Evolutionary conservation across 768 basidiomycete species (phyloP).

Genomic region (Mycena leptocephala): DNA sequence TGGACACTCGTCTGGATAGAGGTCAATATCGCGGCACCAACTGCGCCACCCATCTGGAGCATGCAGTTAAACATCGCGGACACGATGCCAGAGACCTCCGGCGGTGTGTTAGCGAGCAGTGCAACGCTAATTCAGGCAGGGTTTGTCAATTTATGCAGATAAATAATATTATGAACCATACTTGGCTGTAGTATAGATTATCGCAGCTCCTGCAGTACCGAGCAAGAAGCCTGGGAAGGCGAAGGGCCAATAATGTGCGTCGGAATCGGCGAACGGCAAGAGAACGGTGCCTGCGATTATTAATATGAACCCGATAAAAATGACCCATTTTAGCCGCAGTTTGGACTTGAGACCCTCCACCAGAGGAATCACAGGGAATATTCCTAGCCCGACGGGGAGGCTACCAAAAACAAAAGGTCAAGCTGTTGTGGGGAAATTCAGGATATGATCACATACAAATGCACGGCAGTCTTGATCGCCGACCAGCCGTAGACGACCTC

Average conservation of each 20-base stretch:
- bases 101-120: too few relatives aligned
- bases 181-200: too few relatives aligned
- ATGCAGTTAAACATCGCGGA: too few relatives aligned
- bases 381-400: background rate
- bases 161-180: too few relatives aligned
- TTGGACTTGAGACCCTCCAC: background rate
- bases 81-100: too few relatives aligned
- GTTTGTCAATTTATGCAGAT: too few relatives aligned
- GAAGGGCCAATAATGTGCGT: background rate
- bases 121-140: too few relatives aligned
- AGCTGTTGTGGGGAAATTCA: background rate
- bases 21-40: too few relatives aligned
- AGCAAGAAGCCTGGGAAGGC: too few relatives aligned
- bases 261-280: background rate
- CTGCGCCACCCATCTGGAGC: too few relatives aligned
- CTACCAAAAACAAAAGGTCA: background rate
- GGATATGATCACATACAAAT: constrained; percentile 49
- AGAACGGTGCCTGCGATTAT: background rate
- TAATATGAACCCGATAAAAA: background rate
- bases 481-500: constrained; percentile 62
- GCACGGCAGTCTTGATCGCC: constrained; percentile 55
- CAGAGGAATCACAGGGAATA: background rate
- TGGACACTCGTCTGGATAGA: too few relatives aligned
- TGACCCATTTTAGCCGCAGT: background rate
- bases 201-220: too few relatives aligned